Percentiles rank a stretch among this genome's conserved stretches.
Evolutionary conservation across 345 rosid species (phyloP).

Genomic region (Acer yangbiense): DNA sequence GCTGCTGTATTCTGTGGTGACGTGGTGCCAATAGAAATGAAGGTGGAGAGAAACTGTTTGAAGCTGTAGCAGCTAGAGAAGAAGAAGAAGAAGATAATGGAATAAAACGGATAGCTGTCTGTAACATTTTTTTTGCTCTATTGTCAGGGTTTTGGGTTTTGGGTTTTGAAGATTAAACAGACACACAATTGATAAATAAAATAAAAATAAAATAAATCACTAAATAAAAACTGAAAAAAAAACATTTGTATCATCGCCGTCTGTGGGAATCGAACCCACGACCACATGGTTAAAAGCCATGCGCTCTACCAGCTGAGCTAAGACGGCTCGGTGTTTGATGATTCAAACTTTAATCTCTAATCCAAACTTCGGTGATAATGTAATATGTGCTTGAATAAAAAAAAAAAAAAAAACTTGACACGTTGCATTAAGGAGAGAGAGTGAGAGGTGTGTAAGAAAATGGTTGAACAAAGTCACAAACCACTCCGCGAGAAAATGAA

Average conservation of each 20-base stretch:
- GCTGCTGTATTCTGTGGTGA: conserved; percentile 1
- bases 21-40: conserved; percentile 16
- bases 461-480: too few relatives aligned
- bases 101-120: conserved; percentile 11
- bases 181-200: neutral
- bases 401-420: too few relatives aligned
- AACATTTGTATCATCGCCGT: conserved; percentile 23
- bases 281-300: conserved; percentile 79
- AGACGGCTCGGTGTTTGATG: conserved; percentile 37
- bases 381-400: too few relatives aligned
- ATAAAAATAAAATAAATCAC: neutral
- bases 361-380: too few relatives aligned
- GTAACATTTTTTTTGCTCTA: conserved; percentile 31
- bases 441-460: too few relatives aligned
- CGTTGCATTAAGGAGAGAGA: too few relatives aligned
- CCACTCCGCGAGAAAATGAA: neutral
- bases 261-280: conserved; percentile 77
- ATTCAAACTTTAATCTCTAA: too few relatives aligned
- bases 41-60: neutral
- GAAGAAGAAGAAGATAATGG: conserved; percentile 5
- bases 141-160: conserved; percentile 40
- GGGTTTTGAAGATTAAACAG: neutral
- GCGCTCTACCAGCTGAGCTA: conserved; percentile 85
- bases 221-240: too few relatives aligned
- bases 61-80: conserved; percentile 1